Evolutionary conservation across 352 stramenopile genomes (phyloP), one percentile per base, ranked within the genome.

Genomic region (Pythium folliculosum): DNA sequence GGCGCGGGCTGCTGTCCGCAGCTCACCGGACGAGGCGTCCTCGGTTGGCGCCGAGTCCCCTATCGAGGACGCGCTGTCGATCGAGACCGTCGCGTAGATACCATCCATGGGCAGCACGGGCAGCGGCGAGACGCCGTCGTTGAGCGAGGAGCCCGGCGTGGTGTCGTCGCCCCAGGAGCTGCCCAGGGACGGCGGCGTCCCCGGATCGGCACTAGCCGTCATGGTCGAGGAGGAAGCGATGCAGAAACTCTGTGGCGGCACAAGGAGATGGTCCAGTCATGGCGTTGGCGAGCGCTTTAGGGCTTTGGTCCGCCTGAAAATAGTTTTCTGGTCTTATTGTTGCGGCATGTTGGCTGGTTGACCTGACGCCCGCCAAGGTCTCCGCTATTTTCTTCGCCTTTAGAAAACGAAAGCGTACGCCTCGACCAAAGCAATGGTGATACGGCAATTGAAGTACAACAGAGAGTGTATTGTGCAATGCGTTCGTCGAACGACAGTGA

Each of bases 131-230:
- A 47, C 30, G 3, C 47, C 27, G 43, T 45, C 27, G 12, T 40
- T 40, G 17, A 63, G 10, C 0, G 57, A 63, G 6, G 40, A 53
- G 16, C 37, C 38, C 3, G 55, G 55, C 12, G 57, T 55, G 25
- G 47, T 63, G 27, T 63, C 23, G 0, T 63, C 57, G 57, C 35
- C 30, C 27, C 57, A 54, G 23, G 57, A 55, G 25, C 27, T 32
- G 5, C 27, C 43, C 44, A 53, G 17, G 44, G 57, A 32, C 40
- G 38, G 30, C 2, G 57, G 17, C 27, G 21, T 17, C 32, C 40
- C 55, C 8, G 53, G 19, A 27, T 13, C 22, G 22, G 54, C 5
- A 25, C 25, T 19, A 16, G 45, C 44, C 40, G 27, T 35, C 57
- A 63, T 55, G 27, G 14, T 48, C 43, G 16, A 12, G 43, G 3